Evolutionary conservation across 2,329 filamentous ascomycete species (phyloP).

Genomic region (Trichophyton mentagrophytes): DNA sequence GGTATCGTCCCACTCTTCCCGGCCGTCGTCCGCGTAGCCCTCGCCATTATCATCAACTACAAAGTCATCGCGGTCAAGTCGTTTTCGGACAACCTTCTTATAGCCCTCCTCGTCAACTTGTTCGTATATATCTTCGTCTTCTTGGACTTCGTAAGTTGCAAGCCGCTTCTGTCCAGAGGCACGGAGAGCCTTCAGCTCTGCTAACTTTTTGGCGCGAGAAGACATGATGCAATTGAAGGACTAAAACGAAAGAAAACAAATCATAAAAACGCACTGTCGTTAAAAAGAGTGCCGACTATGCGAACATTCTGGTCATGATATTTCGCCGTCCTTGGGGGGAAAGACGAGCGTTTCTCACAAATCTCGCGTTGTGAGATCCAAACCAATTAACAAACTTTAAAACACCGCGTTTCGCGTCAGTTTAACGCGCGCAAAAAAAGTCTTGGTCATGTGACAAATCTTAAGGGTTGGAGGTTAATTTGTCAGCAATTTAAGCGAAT

Average conservation of each 20-base stretch:
- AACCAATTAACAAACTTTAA: neutral
- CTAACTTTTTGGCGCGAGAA: slow-evolving; percentile 26
- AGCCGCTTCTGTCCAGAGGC: slow-evolving; percentile 84
- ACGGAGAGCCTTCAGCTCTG: slow-evolving; percentile 71
- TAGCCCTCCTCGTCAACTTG: slow-evolving; percentile 95
- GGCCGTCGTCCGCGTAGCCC: slow-evolving; percentile 84
- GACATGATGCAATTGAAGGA: slow-evolving; percentile 9
- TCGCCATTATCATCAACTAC: slow-evolving; percentile 94
- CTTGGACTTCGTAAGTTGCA: slow-evolving; percentile 72
- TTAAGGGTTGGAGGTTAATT: neutral
- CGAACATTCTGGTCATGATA: neutral
- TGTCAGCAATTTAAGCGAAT: no score
- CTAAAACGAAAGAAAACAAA: neutral
- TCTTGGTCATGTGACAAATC: neutral
- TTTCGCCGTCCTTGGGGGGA: neutral
- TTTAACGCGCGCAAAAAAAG: neutral
- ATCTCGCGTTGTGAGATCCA: neutral
- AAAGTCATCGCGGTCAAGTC: slow-evolving; percentile 90
- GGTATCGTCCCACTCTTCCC: slow-evolving; percentile 81
- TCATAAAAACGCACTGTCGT: neutral
- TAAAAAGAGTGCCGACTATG: neutral
- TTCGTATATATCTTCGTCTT: slow-evolving; percentile 79
- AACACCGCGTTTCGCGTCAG: neutral
- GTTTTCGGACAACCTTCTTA: slow-evolving; percentile 83
- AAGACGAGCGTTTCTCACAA: neutral